Conservation (phyloP, 1,139 yeast species). For the Zygosaccharomyces sapae region DNA sequence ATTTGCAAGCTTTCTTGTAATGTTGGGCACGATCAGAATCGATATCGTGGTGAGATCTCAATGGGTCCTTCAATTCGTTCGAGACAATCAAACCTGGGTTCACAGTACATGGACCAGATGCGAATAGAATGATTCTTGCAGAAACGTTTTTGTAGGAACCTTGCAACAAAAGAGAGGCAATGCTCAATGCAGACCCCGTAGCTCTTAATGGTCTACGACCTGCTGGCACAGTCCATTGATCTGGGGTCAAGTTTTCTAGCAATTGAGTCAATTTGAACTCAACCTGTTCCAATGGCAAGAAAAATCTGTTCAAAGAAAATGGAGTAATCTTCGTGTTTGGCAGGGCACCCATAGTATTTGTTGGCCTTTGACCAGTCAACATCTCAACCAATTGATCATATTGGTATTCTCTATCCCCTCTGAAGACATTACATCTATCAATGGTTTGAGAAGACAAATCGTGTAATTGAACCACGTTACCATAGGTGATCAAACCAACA, state of each 20-base stretch:
- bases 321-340: conserved; percentile 40
- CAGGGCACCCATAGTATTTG: conserved; percentile 23
- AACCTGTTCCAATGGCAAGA: conserved; percentile 79
- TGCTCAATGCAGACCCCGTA: conserved; percentile 87
- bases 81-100: conserved; percentile 95
- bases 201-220: conserved; percentile 89
- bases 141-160: conserved; percentile 87
- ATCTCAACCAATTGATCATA: conserved; percentile 71
- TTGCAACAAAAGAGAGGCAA: conserved; percentile 79
- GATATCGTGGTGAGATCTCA: conserved; percentile 94
- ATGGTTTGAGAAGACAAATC: conserved; percentile 79
- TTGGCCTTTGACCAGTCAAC: conserved; percentile 50
- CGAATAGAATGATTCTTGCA: conserved; percentile 82
- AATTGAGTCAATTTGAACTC: conserved; percentile 82
- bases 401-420: conserved; percentile 87
- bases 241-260: conserved; percentile 73
- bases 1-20: conserved; percentile 84
- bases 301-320: conserved; percentile 59
- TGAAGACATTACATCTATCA: conserved; percentile 78
- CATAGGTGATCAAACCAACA: conserved; percentile 87
- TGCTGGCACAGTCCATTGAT: conserved; percentile 89
- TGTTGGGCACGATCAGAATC: conserved; percentile 88
- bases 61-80: conserved; percentile 87
- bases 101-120: conserved; percentile 94
- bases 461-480: conserved; percentile 92